Base-by-base conservation (phyloP, 164 flowering plant species). In the Piper betle region DNA sequence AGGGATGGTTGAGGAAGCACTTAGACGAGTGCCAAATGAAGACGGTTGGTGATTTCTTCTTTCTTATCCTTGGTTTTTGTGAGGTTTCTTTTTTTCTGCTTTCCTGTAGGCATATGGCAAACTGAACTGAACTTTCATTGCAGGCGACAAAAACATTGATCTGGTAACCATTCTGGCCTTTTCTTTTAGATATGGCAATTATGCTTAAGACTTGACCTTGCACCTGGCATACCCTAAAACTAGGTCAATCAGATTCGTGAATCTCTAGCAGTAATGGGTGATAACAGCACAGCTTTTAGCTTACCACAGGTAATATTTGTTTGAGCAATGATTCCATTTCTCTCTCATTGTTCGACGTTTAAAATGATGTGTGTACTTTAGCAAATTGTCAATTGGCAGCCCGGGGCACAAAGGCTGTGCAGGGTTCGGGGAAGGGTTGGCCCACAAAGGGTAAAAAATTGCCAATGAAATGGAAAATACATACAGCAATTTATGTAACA, bases 201-300 rank as follows among this genome's bases (percentile, higher is more conserved):
- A n/a, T 18, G 59, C 59, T 53, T 65, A 61, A 61, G 12, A 6
- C 1, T 43, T 43, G 50, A 43, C 18, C 18, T 55, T 52, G 58
- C 20, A 7, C 7, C 12, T 18, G 38, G 33, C 19, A 18, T 52
- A 66, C 60, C 20, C 61, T 63, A 65, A 54, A 58, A 58, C 68
- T 86, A 92, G 99, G 88, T 94, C 60, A 94, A 94, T 70, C 99
- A 84, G 79, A 94, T 94, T 62, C 85, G 99, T 18, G 96, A 94
- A 20, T 94, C 97, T 41, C 69, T 94, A 70, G 96, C 96, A 60
- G 70, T 85, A 25, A 94, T 94, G 99, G 99, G 99, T 68, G 87
- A 87, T 64, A 94, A 88, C 72, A 94, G 96, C 74, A 94, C 99
- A 6, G 97, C 99, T 41, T 94, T 94, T 69, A 91, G 99, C 81